Base-by-base conservation (phyloP, 1,284 basidiomycete species). In the Malassezia globosa region DNA sequence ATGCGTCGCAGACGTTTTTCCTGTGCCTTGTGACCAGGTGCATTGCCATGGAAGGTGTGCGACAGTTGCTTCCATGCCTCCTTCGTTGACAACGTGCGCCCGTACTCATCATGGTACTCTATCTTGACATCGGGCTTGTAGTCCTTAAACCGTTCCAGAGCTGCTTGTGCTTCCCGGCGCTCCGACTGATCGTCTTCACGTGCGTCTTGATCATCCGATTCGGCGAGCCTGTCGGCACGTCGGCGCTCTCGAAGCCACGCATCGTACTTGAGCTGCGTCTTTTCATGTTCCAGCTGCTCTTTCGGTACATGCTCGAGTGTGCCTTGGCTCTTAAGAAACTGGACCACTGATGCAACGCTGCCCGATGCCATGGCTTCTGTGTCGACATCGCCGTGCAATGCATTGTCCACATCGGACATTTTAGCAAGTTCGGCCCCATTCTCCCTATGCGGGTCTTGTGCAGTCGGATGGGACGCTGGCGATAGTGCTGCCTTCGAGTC, bases 101-200 rank as follows among this genome's bases (percentile, higher is more conserved):
- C 94, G 69, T 87, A 87, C 49, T 70, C 62, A 72, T 99, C 94
- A 60, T 92, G 84, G 73, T 97, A 99, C 51, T 85, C 84, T 67
- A 97, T 87, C 58, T 92, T 87, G 62, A 99, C 79, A 72, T 94
- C 89, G 1, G 94, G 94, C 73, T 90, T 94, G 77, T 99, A 99
- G 68, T 84, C 79, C 73, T 83, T 85, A 79, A 85, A 97, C 40
- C 81, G 72, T 31, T 94, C 87, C 60, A 89, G 75, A 37, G 81
- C 80, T 23, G 84, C 80, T 34, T 85, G 80, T 7, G 89, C 85
- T 59, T 95, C 89, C 59, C 86, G 83, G 69, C 89, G 82, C 66
- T 97, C 94, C 22, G 90, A 81, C 60, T 83, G 72, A n/a, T n/a
- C n/a, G n/a, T n/a, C n/a, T n/a, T n/a, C n/a, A 48, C 87, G 80